Percentiles rank a stretch among this genome's conserved stretches.
phyloP scores from a whole-genome alignment of 2,329 filamentous ascomycete genomes.

The Paecilomyces sp. region DNA sequence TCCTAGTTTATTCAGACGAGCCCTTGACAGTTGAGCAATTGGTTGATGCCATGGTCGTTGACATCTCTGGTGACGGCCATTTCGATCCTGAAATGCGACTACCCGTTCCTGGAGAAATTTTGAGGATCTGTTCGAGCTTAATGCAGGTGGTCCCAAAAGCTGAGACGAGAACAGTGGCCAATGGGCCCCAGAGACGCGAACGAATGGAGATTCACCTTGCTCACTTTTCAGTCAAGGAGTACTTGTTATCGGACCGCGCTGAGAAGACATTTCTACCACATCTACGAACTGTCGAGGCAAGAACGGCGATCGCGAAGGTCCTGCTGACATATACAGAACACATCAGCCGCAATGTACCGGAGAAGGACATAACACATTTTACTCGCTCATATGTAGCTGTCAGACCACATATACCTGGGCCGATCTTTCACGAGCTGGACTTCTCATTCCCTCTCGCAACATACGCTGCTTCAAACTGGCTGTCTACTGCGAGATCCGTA shows the following conservation, averaged over 20 bases:
- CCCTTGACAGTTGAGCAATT: conserved; percentile 10
- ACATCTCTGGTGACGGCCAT: background rate
- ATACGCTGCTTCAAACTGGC: conserved; percentile 11
- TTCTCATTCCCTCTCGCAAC: conserved; percentile 7
- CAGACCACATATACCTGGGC: too few species aligned
- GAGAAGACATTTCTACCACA: background rate
- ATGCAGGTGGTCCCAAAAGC: conserved; percentile 3
- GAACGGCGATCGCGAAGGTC: conserved; percentile 3
- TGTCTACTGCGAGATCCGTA: conserved; percentile 6
- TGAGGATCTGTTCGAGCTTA: conserved; percentile 12
- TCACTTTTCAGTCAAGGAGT: conserved; percentile 18
- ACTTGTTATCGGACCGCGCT: conserved; percentile 8
- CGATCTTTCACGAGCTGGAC: background rate
- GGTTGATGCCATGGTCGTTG: conserved; percentile 8
- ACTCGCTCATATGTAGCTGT: too few species aligned
- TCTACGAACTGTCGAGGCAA: conserved; percentile 2
- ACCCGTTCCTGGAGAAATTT: conserved; percentile 8
- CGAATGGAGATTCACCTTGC: conserved; percentile 10
- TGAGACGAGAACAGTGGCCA: background rate
- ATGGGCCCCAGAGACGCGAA: background rate
- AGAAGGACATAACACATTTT: background rate
- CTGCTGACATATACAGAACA: conserved; percentile 10
- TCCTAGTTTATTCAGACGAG: conserved; percentile 10
- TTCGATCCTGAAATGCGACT: conserved; percentile 6
- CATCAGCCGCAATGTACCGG: conserved; percentile 1